A percentile compares a stretch with the other conserved stretches of the same genome.
Evolutionary conservation across 805 yeast species (phyloP).

Genomic region (Ogataea methylovora): DNA sequence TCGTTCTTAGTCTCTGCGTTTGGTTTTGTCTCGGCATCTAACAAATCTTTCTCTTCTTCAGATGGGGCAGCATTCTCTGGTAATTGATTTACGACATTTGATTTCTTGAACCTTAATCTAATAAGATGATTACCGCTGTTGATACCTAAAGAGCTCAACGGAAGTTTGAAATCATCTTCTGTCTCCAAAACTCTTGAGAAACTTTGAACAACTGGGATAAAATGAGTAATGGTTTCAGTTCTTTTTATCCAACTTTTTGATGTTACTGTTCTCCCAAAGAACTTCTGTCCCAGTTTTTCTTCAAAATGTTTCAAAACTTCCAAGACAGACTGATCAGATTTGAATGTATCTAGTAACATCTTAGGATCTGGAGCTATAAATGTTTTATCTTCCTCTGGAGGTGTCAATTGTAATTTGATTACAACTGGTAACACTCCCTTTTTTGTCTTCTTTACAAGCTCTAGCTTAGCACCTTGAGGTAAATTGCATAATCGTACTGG

Average conservation of each 20-base stretch:
- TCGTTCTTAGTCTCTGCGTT: too few species aligned
- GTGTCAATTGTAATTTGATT: constrained; percentile 15
- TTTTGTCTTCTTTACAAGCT: constrained; percentile 10
- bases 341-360: constrained; percentile 8
- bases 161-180: constrained; percentile 11
- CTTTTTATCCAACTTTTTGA: not conserved
- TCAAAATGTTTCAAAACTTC: constrained; percentile 13
- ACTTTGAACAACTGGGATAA: constrained; percentile 17
- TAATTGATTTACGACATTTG: not conserved
- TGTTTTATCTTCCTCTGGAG: constrained; percentile 10
- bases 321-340: constrained; percentile 3
- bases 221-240: constrained; percentile 1
- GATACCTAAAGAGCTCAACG: constrained; percentile 18
- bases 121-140: constrained; percentile 19
- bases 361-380: constrained; percentile 8
- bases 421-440: constrained; percentile 8
- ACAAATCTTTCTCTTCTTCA: too few species aligned
- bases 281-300: constrained; percentile 1
- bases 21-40: too few species aligned
- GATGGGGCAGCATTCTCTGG: too few species aligned
- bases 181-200: constrained; percentile 13
- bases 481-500: constrained; percentile 37
- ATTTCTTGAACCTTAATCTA: constrained; percentile 16
- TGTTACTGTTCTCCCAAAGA: constrained; percentile 5
- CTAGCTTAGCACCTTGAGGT: constrained; percentile 37